These are phyloP conservation scores for Pythium chondricola DNA, from an alignment of 352 stramenopile species.

Conservation along the genomic window DNA sequence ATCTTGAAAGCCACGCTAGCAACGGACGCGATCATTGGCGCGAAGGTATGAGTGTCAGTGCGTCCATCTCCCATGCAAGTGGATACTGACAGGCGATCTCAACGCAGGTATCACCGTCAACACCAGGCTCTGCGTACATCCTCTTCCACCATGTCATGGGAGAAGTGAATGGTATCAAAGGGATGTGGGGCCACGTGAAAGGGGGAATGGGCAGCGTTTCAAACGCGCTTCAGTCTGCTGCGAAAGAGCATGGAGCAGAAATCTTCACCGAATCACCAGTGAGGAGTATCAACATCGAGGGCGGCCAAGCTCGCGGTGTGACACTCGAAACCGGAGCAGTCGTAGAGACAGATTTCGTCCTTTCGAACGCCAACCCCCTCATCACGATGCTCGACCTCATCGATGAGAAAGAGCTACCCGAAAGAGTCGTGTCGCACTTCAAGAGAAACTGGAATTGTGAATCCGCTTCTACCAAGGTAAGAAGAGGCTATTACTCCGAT, in stretches of 20 bases:
- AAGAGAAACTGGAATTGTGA: slow-evolving; percentile 76
- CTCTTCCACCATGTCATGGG: slow-evolving; percentile 91
- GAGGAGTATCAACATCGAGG: slow-evolving; percentile 45
- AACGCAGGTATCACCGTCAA: slow-evolving; percentile 64
- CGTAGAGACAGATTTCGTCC: slow-evolving; percentile 48
- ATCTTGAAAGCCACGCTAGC: slow-evolving; percentile 87
- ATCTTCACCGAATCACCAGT: slow-evolving; percentile 70
- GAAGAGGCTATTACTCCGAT: neutral
- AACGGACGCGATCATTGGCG: slow-evolving; percentile 90
- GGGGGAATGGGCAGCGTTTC: slow-evolving; percentile 85
- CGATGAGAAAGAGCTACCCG: slow-evolving; percentile 38
- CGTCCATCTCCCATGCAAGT: neutral
- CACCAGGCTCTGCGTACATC: slow-evolving; percentile 86
- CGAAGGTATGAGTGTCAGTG: slow-evolving; percentile 36
- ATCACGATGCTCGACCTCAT: slow-evolving; percentile 85
- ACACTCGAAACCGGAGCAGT: slow-evolving; percentile 43
- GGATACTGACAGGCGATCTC: neutral
- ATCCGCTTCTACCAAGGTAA: slow-evolving; percentile 72
- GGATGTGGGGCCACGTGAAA: slow-evolving; percentile 87
- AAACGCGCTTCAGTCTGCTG: slow-evolving; percentile 56
- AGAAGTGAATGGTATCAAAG: slow-evolving; percentile 83
- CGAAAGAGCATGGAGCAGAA: slow-evolving; percentile 51
- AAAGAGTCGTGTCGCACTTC: slow-evolving; percentile 63
- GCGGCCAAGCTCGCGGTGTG: slow-evolving; percentile 49
- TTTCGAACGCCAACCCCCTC: slow-evolving; percentile 79